Evolutionary conservation across 2,329 filamentous ascomycete species (phyloP).

Genomic region (Chrysosphaeria jannelii): DNA sequence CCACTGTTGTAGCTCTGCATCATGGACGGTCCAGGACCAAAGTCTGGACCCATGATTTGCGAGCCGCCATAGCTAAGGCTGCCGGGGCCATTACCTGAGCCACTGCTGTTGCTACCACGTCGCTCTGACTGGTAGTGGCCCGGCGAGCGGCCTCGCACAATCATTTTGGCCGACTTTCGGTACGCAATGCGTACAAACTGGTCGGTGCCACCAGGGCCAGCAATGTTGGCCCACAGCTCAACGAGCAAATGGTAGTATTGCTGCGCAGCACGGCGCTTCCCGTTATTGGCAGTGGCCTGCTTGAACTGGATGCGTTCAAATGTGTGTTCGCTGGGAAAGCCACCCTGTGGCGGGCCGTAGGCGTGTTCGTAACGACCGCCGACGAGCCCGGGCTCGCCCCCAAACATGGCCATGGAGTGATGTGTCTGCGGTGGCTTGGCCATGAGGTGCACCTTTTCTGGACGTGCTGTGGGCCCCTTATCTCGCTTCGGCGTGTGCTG

Average conservation of each 20-base stretch:
- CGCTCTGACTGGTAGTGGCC: slow-evolving; percentile 51
- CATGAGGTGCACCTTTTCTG: slow-evolving; percentile 34
- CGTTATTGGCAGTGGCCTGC: slow-evolving; percentile 78
- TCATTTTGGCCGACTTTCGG: slow-evolving; percentile 49
- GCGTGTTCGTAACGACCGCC: slow-evolving; percentile 12
- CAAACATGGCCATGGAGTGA: slow-evolving; percentile 16
- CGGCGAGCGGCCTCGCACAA: slow-evolving; percentile 59
- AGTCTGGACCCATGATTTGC: slow-evolving; percentile 12
- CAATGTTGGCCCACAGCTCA: slow-evolving; percentile 46
- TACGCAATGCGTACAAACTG: slow-evolving; percentile 42
- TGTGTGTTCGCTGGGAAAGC: slow-evolving; percentile 21
- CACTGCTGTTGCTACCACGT: slow-evolving; percentile 36
- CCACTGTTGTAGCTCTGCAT: slow-evolving; percentile 11
- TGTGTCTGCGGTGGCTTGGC: slow-evolving; percentile 29
- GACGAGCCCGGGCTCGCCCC: slow-evolving; percentile 3
- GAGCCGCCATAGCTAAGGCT: slow-evolving; percentile 18
- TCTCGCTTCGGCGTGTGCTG: slow-evolving; percentile 82
- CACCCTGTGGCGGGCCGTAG: slow-evolving; percentile 11
- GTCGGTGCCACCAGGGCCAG: slow-evolving; percentile 13
- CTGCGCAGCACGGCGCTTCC: slow-evolving; percentile 65
- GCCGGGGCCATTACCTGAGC: slow-evolving; percentile 30
- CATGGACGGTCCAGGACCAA: slow-evolving; percentile 11
- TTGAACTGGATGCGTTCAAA: slow-evolving; percentile 92
- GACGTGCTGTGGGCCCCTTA: slow-evolving; percentile 53
- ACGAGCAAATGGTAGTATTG: slow-evolving; percentile 83